Evolutionary conservation across 1,284 basidiomycete genomes (phyloP), one percentile per base, ranked within the genome.

Genomic region (Ustilago hordei): DNA sequence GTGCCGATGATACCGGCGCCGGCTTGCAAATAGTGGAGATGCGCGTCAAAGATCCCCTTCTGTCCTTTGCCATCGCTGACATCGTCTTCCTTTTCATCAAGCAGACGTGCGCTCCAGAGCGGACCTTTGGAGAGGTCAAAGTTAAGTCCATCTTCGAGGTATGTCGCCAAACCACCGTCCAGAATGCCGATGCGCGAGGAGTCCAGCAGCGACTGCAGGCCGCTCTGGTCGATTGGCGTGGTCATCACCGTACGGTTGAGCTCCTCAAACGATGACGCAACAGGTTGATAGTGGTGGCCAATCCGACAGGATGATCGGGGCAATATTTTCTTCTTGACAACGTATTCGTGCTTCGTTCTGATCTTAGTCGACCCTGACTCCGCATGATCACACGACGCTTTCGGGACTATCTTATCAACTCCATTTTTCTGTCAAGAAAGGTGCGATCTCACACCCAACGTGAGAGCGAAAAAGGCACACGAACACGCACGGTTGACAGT

Each of bases 91-190:
- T 75, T 68, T 19, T 79, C 65, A 48, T 79, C 68, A 23, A 84
- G 77, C 41, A 84, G 50, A 4, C 78, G 67, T 35, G 82, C 81
- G 28, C 75, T 79, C 81, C 81, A 84, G 35, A 82, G 72, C 9
- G 77, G 71, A 9, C 76, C 68, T 45, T 69, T 64, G 11, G 77
- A 78, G 31, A 83, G 73, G 39, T 79, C 78, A 56, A 78, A 75
- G 54, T 76, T 55, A 39, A 81, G 74, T 12, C 77, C 79, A 53
- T 81, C 76, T 43, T 82, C 81, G 31, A 84, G 76, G 53, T 82
- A 82, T 1, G 82, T 84, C 5, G 81, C 80, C 32, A 82, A 66
- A 12, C 81, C 81, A 12, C 81, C 81, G 48, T 82, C 81, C 50
- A 82, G 28, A 36, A 81, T 60, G 8, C 80, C 80, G 36, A 82